Conservation (phyloP, 306 rosid genomes). For the Comarum palustre region DNA sequence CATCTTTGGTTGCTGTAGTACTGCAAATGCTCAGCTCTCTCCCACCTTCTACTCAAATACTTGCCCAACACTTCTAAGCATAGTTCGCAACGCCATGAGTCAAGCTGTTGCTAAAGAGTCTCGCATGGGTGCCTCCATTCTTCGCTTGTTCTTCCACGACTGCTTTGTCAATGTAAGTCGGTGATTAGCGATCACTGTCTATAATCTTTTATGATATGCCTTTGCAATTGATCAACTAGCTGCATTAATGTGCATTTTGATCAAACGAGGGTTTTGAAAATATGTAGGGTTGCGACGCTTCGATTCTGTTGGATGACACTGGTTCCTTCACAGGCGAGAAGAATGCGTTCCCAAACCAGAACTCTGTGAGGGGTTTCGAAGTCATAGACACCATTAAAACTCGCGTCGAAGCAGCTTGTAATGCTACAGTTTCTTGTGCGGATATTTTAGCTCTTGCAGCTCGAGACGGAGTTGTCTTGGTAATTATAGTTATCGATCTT, state of each 20-base stretch:
- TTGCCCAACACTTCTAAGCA: conserved; percentile 50
- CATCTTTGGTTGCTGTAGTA: conserved; percentile 22
- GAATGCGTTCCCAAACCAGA: conserved; percentile 53
- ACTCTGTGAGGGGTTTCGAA: conserved; percentile 62
- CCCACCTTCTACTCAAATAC: conserved; percentile 44
- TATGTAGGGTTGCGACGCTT: conserved; percentile 72
- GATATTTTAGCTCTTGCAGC: conserved; percentile 79
- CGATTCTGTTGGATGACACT: conserved; percentile 63
- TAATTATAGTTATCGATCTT: conserved; percentile 11
- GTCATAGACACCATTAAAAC: conserved; percentile 72
- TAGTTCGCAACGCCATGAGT: conserved; percentile 45
- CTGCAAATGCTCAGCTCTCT: conserved; percentile 53
- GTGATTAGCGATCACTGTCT: not conserved
- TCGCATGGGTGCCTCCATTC: conserved; percentile 68
- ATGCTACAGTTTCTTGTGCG: conserved; percentile 67
- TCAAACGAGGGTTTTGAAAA: not conserved
- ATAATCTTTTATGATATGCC: not conserved
- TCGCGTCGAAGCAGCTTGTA: conserved; percentile 66
- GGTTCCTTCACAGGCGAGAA: conserved; percentile 61
- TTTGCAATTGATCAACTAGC: not conserved
- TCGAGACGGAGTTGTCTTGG: conserved; percentile 59
- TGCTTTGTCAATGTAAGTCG: conserved; percentile 67
- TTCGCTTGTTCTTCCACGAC: conserved; percentile 87
- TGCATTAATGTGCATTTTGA: not conserved
- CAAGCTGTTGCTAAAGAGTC: conserved; percentile 43